A percentile compares a stretch with the other conserved stretches of the same genome.
phyloP scores from a whole-genome alignment of 192 early-diverging fungal species.

The Umbelopsis isabellina region DNA sequence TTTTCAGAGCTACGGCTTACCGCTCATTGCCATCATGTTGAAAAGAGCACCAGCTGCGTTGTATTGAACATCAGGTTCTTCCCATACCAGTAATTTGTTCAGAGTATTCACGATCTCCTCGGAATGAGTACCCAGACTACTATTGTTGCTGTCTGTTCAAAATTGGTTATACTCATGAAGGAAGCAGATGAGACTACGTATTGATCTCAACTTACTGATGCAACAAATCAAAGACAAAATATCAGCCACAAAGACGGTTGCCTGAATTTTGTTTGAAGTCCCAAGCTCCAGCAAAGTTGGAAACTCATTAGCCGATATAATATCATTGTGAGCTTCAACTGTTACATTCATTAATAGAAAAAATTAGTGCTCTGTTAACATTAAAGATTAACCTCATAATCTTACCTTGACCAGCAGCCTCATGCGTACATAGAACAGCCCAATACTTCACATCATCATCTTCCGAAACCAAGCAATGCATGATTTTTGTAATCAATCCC shows the following conservation, averaged over 20 bases:
- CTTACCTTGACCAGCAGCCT: constrained; percentile 42
- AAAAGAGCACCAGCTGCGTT: constrained; percentile 38
- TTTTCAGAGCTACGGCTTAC: constrained; percentile 16
- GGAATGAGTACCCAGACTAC: constrained; percentile 26
- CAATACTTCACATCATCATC: constrained; percentile 80
- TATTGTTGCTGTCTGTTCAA: constrained; percentile 26
- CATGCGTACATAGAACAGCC: constrained; percentile 58
- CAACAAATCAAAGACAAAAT: constrained; percentile 41
- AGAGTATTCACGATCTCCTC: constrained; percentile 25
- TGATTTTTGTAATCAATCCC: constrained; percentile 63
- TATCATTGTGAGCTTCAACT: constrained; percentile 42
- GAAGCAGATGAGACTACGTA: no score
- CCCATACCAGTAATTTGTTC: constrained; percentile 28
- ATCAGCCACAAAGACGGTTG: constrained; percentile 34
- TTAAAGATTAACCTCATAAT: neutral
- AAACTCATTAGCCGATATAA: constrained; percentile 39
- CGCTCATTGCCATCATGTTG: constrained; percentile 34
- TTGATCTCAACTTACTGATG: constrained; percentile 24
- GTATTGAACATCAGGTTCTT: constrained; percentile 35
- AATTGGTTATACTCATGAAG: no score
- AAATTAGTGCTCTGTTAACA: neutral
- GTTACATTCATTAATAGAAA: neutral
- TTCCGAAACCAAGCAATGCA: constrained; percentile 60
- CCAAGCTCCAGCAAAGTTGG: constrained; percentile 34
- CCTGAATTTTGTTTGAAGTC: constrained; percentile 30